phyloP scores from a whole-genome alignment of 129 eudicot genomes.

The Artemisia argyi region DNA sequence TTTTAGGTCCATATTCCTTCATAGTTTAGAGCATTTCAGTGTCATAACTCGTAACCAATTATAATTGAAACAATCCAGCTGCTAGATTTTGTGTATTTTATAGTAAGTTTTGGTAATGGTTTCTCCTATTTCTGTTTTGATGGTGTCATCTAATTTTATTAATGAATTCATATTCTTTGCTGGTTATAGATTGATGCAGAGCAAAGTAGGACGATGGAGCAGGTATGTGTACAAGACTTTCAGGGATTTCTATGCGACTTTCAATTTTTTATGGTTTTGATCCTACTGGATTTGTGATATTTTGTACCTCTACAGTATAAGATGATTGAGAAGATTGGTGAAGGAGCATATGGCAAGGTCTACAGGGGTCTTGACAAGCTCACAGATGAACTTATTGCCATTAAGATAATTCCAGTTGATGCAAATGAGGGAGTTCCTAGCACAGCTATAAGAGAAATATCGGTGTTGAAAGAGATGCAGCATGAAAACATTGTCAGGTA shows the following conservation, averaged over 20 bases:
- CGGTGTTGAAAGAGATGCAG: constrained; percentile 87
- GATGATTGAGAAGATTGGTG: constrained; percentile 90
- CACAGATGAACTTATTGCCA: constrained; percentile 81
- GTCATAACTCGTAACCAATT: neutral
- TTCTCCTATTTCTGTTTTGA: neutral
- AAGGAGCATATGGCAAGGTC: constrained; percentile 93
- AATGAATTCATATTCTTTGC: neutral
- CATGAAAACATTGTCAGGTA: constrained; percentile 93
- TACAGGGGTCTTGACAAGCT: constrained; percentile 82
- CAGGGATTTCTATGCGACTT: neutral
- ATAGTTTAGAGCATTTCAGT: neutral
- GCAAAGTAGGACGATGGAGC: neutral
- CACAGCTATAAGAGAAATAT: constrained; percentile 86
- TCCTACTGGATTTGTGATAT: constrained; percentile 6
- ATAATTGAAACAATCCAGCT: neutral
- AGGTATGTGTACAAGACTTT: constrained; percentile 8
- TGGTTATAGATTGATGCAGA: constrained; percentile 14
- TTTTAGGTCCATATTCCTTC: neutral
- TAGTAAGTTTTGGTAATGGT: neutral
- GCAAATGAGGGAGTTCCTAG: constrained; percentile 91
- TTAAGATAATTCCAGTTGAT: constrained; percentile 83
- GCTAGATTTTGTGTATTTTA: neutral
- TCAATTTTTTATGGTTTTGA: neutral
- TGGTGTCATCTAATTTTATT: neutral
- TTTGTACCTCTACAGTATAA: constrained; percentile 53